Conservation (phyloP, 805 yeast species). For the Candida koratica region DNA sequence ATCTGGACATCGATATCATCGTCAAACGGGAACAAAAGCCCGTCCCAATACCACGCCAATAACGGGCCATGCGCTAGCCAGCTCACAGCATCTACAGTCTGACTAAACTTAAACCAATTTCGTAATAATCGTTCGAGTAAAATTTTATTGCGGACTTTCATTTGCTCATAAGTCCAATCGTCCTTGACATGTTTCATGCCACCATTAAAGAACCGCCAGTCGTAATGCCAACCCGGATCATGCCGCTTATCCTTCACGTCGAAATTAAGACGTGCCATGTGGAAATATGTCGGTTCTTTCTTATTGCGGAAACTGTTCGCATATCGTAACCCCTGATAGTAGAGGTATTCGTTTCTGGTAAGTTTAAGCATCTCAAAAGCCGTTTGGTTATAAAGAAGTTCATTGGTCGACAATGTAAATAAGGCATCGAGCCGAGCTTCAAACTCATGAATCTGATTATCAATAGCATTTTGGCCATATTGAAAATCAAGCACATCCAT, state of each 20-base stretch:
- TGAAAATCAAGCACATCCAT: constrained; percentile 16
- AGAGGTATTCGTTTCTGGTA: constrained; percentile 20
- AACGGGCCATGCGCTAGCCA: constrained; percentile 31
- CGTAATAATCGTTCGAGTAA: constrained; percentile 23
- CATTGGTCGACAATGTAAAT: constrained; percentile 17
- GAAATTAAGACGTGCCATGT: constrained; percentile 27
- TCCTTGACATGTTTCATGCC: constrained; percentile 42
- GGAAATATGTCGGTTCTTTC: constrained; percentile 35
- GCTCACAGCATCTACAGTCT: constrained; percentile 20
- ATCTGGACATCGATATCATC: constrained; percentile 29
- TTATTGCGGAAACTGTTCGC: constrained; percentile 15
- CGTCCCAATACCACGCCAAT: constrained; percentile 32
- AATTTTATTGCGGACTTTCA: constrained; percentile 18
- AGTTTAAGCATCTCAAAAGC: constrained; percentile 8
- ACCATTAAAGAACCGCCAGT: constrained; percentile 58
- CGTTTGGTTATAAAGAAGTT: constrained; percentile 17
- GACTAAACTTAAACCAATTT: constrained; percentile 25
- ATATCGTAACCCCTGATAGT: constrained; percentile 23
- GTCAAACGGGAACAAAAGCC: constrained; percentile 27
- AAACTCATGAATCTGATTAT: constrained; percentile 10
- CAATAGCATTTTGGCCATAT: constrained; percentile 21
- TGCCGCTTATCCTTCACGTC: constrained; percentile 32
- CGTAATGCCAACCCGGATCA: constrained; percentile 52
- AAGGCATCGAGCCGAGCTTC: constrained; percentile 11
- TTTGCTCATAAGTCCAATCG: constrained; percentile 29